These are phyloP conservation scores for Penicillium lagena DNA, from an alignment of 495 filamentous ascomycete genomes.

Conservation along the genomic window DNA sequence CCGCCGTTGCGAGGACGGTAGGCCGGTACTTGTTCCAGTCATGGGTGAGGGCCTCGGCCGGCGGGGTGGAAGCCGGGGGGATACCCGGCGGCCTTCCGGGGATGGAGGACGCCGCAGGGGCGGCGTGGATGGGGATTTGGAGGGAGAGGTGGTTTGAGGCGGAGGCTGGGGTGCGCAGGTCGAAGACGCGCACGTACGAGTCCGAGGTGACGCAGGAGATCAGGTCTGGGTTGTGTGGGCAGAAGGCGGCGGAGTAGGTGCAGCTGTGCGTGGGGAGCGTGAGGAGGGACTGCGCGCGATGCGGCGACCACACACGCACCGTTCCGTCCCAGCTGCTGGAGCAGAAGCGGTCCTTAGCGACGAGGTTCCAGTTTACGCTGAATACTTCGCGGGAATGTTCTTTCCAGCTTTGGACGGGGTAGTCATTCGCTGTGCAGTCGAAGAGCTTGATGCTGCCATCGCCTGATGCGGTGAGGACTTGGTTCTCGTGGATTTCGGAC, in stretches of 20 bases:
- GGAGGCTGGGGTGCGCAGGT: conserved; percentile 74
- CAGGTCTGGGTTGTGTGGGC: conserved; percentile 69
- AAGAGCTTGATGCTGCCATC: conserved; percentile 94
- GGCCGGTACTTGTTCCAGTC: conserved; percentile 98
- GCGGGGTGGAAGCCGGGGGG: conserved; percentile 32
- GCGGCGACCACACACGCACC: conserved; percentile 85
- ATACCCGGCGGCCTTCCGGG: conserved; percentile 24
- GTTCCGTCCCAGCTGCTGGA: conserved; percentile 92
- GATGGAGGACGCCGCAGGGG: conserved; percentile 35
- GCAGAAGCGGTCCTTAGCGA: conserved; percentile 83
- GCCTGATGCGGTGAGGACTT: conserved; percentile 77
- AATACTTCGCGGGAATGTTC: conserved; percentile 92
- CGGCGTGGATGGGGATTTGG: conserved; percentile 70
- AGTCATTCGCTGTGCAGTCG: conserved; percentile 69
- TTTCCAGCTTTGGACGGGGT: conserved; percentile 79
- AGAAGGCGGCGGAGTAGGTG: conserved; percentile 81
- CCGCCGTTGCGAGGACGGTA: conserved; percentile 73
- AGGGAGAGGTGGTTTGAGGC: conserved; percentile 76
- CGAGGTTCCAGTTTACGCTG: conserved; percentile 83
- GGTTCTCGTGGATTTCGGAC: conserved; percentile 90
- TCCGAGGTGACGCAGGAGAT: conserved; percentile 80
- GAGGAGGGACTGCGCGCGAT: conserved; percentile 58
- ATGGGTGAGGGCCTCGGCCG: conserved; percentile 80
- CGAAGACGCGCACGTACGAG: conserved; percentile 80
- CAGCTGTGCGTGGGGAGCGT: conserved; percentile 87